phyloP scores from a whole-genome alignment of 1,284 basidiomycete genomes.

The Golubevia sp. region DNA sequence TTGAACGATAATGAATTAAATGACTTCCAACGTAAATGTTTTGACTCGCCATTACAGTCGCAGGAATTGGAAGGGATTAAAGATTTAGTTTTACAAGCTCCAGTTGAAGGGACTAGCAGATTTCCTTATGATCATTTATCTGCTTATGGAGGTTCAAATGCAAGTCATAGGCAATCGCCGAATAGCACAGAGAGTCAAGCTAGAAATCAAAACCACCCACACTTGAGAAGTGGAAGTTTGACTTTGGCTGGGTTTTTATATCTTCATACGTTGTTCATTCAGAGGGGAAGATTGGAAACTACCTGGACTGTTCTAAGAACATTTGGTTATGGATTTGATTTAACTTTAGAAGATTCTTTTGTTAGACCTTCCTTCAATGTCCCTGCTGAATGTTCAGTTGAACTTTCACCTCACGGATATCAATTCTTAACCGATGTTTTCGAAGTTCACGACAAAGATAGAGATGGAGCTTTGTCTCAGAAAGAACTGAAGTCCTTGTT shows the following conservation, averaged over 20 bases:
- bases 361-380: conserved; percentile 77
- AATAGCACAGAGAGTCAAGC: background rate
- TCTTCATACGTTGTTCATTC: conserved; percentile 95
- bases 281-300: conserved; percentile 91
- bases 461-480: conserved; percentile 86
- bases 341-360: conserved; percentile 68
- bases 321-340: conserved; percentile 94
- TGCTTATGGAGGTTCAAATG: conserved; percentile 5
- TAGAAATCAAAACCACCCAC: too few species aligned
- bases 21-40: conserved; percentile 96
- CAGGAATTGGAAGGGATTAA: conserved; percentile 78
- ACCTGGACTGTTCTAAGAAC: conserved; percentile 95
- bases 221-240: conserved; percentile 67
- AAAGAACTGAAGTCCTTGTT: conserved; percentile 88
- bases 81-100: conserved; percentile 45
- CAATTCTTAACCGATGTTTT: conserved; percentile 98
- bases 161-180: background rate
- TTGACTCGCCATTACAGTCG: conserved; percentile 85
- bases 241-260: conserved; percentile 93
- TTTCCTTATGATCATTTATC: conserved; percentile 1
- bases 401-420: conserved; percentile 88
- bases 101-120: conserved; percentile 11
- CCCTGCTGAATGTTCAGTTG: conserved; percentile 88
- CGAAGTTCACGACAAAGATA: conserved; percentile 96
- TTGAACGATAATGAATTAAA: conserved; percentile 90